phyloP scores from a whole-genome alignment of 495 filamentous ascomycete genomes.

The Diplogelasinospora grovesii region DNA sequence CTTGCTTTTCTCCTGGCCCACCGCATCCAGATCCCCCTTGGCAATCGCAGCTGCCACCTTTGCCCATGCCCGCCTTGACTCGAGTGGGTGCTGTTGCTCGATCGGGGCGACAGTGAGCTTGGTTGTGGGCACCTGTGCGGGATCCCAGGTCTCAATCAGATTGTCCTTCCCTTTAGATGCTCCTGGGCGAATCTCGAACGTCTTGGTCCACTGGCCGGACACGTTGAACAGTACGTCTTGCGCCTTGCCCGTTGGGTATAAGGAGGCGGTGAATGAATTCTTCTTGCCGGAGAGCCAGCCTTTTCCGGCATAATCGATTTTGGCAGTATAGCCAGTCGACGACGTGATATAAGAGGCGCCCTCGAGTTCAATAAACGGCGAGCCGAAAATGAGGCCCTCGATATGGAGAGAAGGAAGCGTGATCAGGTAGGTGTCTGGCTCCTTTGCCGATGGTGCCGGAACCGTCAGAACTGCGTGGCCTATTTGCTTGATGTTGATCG shows the following conservation, averaged over 20 bases:
- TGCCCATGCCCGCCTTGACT: constrained; percentile 82
- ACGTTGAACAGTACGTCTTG: constrained; percentile 78
- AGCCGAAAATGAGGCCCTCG: constrained; percentile 85
- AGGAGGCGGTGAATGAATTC: constrained; percentile 74
- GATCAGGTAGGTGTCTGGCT: constrained; percentile 74
- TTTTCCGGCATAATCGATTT: constrained; percentile 86
- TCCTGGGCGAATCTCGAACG: constrained; percentile 70
- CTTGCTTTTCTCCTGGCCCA: constrained; percentile 70
- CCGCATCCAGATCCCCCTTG: constrained; percentile 75
- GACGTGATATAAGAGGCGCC: constrained; percentile 74
- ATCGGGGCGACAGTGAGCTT: constrained; percentile 66
- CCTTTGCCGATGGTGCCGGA: constrained; percentile 46
- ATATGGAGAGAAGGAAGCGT: constrained; percentile 90
- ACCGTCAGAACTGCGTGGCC: constrained; percentile 84
- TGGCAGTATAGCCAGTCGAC: constrained; percentile 80
- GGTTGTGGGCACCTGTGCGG: constrained; percentile 52
- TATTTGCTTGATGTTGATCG: constrained; percentile 93
- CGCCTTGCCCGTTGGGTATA: constrained; percentile 72
- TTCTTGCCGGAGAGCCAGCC: constrained; percentile 95
- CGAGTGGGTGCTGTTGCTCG: constrained; percentile 78
- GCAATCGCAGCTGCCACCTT: constrained; percentile 75
- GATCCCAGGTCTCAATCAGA: constrained; percentile 62
- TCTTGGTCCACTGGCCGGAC: constrained; percentile 87
- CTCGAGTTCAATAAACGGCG: constrained; percentile 86
- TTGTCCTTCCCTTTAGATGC: constrained; percentile 50